Conservation (phyloP, 257 asterid genomes). For the Scutellaria minor region DNA sequence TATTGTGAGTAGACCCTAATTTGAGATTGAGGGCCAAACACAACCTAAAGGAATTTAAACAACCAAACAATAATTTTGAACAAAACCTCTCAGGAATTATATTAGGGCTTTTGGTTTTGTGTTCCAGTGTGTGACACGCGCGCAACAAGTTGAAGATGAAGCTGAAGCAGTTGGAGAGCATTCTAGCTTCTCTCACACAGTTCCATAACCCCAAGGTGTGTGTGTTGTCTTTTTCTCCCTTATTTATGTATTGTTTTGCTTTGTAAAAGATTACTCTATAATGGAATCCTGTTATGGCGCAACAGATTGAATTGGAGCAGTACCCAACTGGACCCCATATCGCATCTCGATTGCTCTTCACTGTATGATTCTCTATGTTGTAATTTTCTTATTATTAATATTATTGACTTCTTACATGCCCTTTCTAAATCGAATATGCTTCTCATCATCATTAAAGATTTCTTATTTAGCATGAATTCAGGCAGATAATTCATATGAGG, state of each 20-base stretch:
- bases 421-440: background rate
- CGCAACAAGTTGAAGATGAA: slow-evolving; percentile 22
- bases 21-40: too few species aligned
- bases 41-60: too few species aligned
- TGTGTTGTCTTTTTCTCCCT: background rate
- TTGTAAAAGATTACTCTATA: background rate
- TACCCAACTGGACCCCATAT: slow-evolving; percentile 98
- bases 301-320: slow-evolving; percentile 90
- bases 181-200: slow-evolving; percentile 35
- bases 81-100: too few species aligned
- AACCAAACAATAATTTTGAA: too few species aligned
- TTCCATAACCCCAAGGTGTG: slow-evolving; percentile 56
- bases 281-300: slow-evolving; percentile 22
- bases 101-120: too few species aligned
- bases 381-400: background rate
- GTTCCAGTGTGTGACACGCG: too few species aligned
- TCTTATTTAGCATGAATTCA: slow-evolving; percentile 32
- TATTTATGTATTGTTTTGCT: background rate
- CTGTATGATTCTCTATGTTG: slow-evolving; percentile 48
- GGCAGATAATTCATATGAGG: slow-evolving; percentile 94
- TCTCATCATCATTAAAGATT: slow-evolving; percentile 8
- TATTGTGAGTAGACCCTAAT: too few species aligned
- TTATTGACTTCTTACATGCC: slow-evolving; percentile 27
- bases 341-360: slow-evolving; percentile 89
- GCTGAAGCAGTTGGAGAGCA: slow-evolving; percentile 37